phyloP scores from a whole-genome alignment of 257 asterid genomes.

The Solanum arcanum region DNA sequence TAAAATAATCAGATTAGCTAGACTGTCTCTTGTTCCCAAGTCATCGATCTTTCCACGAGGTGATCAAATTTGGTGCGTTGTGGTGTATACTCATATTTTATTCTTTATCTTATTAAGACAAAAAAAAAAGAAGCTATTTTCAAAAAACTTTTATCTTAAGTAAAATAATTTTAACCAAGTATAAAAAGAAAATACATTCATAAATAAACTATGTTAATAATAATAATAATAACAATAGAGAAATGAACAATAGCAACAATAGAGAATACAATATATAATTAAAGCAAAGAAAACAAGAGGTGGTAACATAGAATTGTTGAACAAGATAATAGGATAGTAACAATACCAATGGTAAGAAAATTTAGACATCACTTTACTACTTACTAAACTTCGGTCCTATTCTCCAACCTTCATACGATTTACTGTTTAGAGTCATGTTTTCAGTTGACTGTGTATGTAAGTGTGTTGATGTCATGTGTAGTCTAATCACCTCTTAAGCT shows the following conservation, averaged over 20 bases:
- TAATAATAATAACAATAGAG: too few species aligned
- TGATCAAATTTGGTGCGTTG: not conserved
- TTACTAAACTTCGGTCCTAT: too few species aligned
- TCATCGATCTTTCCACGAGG: not conserved
- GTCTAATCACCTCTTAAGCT: not conserved
- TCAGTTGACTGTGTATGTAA: not conserved
- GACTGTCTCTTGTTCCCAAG: not conserved
- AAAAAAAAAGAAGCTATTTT: not conserved
- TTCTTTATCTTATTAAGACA: not conserved
- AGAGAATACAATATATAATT: too few species aligned
- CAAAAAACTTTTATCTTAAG: rapidly evolving
- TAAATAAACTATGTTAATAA: not conserved
- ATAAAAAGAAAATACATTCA: not conserved
- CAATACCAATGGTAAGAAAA: too few species aligned
- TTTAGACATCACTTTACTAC: not conserved
- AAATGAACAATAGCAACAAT: too few species aligned
- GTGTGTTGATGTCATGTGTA: not conserved
- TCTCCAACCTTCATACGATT: rapidly evolving
- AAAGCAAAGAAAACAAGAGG: not conserved
- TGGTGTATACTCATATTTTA: rapidly evolving
- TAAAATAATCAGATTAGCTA: not conserved
- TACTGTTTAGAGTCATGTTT: not conserved
- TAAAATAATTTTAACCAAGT: not conserved
- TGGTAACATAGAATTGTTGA: too few species aligned
- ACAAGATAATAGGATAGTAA: too few species aligned